Base-by-base conservation (phyloP, 163 green algal species). In the Chlamydomonas reinhardtii region DNA sequence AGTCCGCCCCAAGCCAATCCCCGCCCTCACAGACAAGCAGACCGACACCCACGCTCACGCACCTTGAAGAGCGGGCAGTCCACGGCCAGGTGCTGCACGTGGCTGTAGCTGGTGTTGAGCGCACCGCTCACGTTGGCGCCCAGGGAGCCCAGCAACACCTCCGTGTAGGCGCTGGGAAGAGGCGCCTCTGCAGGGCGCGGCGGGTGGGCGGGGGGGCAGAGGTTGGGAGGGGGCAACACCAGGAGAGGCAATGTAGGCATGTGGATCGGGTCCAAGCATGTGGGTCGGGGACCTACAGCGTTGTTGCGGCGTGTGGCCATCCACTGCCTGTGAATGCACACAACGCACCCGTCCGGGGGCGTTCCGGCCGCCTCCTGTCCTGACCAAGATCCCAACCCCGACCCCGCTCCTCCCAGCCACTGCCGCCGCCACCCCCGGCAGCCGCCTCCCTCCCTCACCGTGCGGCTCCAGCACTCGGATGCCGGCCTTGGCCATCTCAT, bases 41-140 rank as follows among this genome's bases (percentile, higher is more conserved):
- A n/a, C 37, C 80, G 9, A 0, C 68, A 31, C 76, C 72, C 61
- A 11, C 82, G 71, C 69, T 16, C 56, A 37, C 39, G 48, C 20
- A 68, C 39, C 78, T 86, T 88, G 74, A 91, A 91, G 37, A 91
- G 74, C 56, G 87, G 73, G 76, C 87, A 91, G 74, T 91, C 87
- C 15, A 91, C 37, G 0, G 80, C 59, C 34, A 91, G 24, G 59
- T 91, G 87, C 39, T 14, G 54, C 48, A 79, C 80, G 66, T 59
- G 20, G 25, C n/a, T 11, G 66, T 73, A 73, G 16, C 15, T 31
- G 68, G 16, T 37, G 75, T 77, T 37, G 39, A 85, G 68, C 17
- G 52, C 48, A 0, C 69, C 68, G 2, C 52, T 43, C 32, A 85
- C 68, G 73, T 77, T 85, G 66, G 68, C 17, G 34, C 68, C 68